A percentile compares a stretch with the other conserved stretches of the same genome.
Conservation (phyloP, 1,139 yeast genomes). For the Yamadazyma diospyri region DNA sequence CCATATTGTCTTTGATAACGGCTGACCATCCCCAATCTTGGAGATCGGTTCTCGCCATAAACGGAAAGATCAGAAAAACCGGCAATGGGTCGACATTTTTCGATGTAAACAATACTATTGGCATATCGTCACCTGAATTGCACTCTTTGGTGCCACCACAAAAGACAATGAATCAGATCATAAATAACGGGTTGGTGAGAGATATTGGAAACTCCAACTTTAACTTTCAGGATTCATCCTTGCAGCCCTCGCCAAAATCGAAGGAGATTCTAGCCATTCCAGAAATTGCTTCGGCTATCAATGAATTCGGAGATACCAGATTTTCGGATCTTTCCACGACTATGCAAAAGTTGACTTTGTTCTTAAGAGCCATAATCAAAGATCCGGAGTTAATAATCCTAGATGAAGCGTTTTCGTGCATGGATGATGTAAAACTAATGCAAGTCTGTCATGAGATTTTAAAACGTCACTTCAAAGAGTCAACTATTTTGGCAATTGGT, state of each 20-base stretch:
- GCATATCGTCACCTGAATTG: slow-evolving; percentile 87
- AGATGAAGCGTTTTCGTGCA: slow-evolving; percentile 92
- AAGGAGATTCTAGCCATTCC: slow-evolving; percentile 17
- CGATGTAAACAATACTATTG: slow-evolving; percentile 74
- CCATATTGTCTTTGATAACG: slow-evolving; percentile 75
- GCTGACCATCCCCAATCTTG: slow-evolving; percentile 98
- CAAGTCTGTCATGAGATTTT: slow-evolving; percentile 64
- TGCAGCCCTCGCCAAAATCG: slow-evolving; percentile 7
- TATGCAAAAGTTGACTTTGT: slow-evolving; percentile 74
- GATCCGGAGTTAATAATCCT: slow-evolving; percentile 73
- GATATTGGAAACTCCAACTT: slow-evolving; percentile 58
- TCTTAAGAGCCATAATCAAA: slow-evolving; percentile 72
- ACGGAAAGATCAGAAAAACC: slow-evolving; percentile 66
- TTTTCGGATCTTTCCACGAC: slow-evolving; percentile 62
- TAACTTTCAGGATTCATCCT: slow-evolving; percentile 12
- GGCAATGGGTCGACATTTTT: slow-evolving; percentile 72
- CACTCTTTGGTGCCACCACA: slow-evolving; percentile 74
- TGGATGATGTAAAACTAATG: slow-evolving; percentile 64
- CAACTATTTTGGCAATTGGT: slow-evolving; percentile 75
- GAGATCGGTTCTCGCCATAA: slow-evolving; percentile 64
- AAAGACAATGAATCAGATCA: slow-evolving; percentile 50
- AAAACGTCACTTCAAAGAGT: slow-evolving; percentile 46
- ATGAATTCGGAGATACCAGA: slow-evolving; percentile 25
- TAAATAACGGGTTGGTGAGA: slow-evolving; percentile 66
- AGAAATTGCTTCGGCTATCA: slow-evolving; percentile 26